Conservation (phyloP, 2,329 filamentous ascomycete genomes). For the Ophiognomonia clavigignenti-juglandacearum region DNA sequence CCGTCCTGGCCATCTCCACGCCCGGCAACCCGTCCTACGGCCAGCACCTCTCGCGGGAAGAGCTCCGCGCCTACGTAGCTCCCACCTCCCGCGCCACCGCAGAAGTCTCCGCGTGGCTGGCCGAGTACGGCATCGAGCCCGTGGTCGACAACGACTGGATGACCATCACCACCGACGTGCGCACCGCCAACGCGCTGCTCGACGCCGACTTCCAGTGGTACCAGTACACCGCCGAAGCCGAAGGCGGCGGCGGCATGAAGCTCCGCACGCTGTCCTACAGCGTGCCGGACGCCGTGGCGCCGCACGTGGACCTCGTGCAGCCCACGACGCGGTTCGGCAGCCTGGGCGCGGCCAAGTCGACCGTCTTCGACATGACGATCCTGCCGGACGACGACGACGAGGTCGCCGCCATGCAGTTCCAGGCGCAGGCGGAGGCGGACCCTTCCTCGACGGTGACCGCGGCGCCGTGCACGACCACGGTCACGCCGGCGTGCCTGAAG, state of each 20-base stretch:
- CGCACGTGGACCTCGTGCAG: constrained; percentile 57
- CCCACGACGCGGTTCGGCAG: constrained; percentile 60
- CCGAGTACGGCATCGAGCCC: constrained; percentile 39
- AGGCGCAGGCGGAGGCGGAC: constrained; percentile 12
- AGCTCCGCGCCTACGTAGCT: constrained; percentile 49
- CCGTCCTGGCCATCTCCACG: constrained; percentile 56
- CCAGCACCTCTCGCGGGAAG: constrained; percentile 55
- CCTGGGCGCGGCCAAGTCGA: constrained; percentile 35
- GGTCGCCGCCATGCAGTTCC: neutral
- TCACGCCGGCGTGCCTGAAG: constrained; percentile 45
- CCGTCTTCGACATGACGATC: constrained; percentile 32
- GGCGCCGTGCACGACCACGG: constrained; percentile 31
- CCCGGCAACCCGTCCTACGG: constrained; percentile 56
- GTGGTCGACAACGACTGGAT: constrained; percentile 56
- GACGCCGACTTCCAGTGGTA: constrained; percentile 55
- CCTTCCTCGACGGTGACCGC: no score
- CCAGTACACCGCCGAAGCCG: constrained; percentile 33
- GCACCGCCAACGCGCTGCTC: constrained; percentile 50
- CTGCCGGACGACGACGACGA: constrained; percentile 21
- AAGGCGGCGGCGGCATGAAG: constrained; percentile 33
- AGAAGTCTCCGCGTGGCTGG: constrained; percentile 52
- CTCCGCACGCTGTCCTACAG: constrained; percentile 55
- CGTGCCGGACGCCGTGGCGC: constrained; percentile 49
- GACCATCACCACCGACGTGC: constrained; percentile 48
- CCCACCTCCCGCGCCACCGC: constrained; percentile 43